A percentile compares a stretch with the other conserved stretches of the same genome.
Evolutionary conservation across 768 basidiomycete genomes (phyloP).

Genomic region (Holtermanniella nyarrowii): DNA sequence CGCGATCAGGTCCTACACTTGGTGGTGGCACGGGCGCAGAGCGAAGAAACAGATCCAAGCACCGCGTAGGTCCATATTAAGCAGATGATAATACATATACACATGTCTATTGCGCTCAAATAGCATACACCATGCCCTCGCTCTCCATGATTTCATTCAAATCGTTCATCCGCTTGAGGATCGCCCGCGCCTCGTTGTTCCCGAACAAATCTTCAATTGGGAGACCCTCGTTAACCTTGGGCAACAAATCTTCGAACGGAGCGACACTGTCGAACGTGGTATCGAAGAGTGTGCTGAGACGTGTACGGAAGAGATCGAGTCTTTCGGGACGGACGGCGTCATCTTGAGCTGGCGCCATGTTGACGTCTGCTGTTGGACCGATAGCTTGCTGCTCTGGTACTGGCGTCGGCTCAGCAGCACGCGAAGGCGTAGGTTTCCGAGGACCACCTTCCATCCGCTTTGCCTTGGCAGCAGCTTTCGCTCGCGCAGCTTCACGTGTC

Average conservation of each 20-base stretch:
- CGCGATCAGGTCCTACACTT: background rate
- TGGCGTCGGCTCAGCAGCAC: background rate
- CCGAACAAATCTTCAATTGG: conserved; percentile 61
- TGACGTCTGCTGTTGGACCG: too few species aligned
- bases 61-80: background rate
- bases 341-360: too few species aligned
- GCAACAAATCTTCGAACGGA: conserved; percentile 58
- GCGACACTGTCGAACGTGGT: conserved; percentile 62
- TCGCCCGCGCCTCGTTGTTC: conserved; percentile 63
- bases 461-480: conserved; percentile 38
- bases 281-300: conserved; percentile 62
- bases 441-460: conserved; percentile 27
- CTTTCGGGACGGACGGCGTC: conserved; percentile 42
- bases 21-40: background rate
- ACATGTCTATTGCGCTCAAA: conserved; percentile 42
- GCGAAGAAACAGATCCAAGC: background rate
- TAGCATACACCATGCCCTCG: conserved; percentile 64
- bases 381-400: too few species aligned
- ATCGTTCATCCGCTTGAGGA: conserved; percentile 62
- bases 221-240: conserved; percentile 67
- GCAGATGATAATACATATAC: background rate
- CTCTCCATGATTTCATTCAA: conserved; percentile 77
- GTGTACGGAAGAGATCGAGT: conserved; percentile 66
- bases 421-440: background rate
- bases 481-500: conserved; percentile 51